Evolutionary conservation across 768 basidiomycete species (phyloP).

Genomic region (Termitomyces bulborhizus): DNA sequence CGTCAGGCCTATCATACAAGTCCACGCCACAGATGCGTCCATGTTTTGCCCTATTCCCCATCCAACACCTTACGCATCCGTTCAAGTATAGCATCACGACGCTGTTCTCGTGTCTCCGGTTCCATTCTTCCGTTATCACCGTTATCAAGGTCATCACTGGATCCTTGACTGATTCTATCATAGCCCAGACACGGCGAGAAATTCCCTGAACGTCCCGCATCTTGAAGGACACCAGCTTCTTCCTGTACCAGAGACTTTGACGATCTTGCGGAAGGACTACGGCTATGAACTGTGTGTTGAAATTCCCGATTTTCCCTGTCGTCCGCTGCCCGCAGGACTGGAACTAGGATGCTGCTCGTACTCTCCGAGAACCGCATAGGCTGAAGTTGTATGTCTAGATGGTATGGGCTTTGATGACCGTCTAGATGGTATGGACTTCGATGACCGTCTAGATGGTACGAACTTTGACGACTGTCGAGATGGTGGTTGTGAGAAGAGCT

Average conservation of each 20-base stretch:
- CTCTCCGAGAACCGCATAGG: slow-evolving; percentile 1
- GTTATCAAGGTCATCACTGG: background rate
- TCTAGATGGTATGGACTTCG: background rate
- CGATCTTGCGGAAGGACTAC: background rate
- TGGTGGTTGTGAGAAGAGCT: background rate
- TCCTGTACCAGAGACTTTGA: background rate
- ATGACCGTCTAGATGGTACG: no score
- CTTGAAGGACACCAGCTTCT: background rate
- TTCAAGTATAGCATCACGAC: slow-evolving; percentile 6
- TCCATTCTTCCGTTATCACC: background rate
- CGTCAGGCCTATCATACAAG: background rate
- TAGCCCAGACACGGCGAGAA: background rate
- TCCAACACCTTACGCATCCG: slow-evolving; percentile 9
- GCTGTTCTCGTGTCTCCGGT: slow-evolving; percentile 1
- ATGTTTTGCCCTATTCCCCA: background rate
- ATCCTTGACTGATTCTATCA: background rate
- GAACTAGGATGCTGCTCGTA: background rate
- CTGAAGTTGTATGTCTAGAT: background rate
- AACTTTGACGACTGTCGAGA: no score
- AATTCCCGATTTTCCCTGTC: background rate
- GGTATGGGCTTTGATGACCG: background rate
- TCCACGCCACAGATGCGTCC: background rate
- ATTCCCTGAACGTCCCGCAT: background rate
- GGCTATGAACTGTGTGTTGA: background rate
- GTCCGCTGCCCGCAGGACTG: background rate